A percentile compares a stretch with the other conserved stretches of the same genome.
phyloP scores from a whole-genome alignment of 2,329 filamentous ascomycete species.

The Beauveria caledonica region DNA sequence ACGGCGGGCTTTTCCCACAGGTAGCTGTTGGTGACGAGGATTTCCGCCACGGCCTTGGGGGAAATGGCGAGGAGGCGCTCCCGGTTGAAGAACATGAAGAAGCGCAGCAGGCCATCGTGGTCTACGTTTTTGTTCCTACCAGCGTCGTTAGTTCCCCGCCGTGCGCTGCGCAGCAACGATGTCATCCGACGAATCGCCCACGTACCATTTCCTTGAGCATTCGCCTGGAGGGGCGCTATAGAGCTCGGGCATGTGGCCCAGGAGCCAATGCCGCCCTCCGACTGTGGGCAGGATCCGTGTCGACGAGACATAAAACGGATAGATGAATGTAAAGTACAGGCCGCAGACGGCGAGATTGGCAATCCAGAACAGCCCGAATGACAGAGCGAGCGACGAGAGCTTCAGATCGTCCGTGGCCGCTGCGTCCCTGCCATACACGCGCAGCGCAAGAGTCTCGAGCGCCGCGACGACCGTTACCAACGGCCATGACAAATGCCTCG shows the following conservation, averaged over 20 bases:
- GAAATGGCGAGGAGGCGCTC: conserved; percentile 55
- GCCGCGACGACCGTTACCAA: not conserved
- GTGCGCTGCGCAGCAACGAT: not conserved
- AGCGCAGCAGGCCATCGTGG: conserved; percentile 62
- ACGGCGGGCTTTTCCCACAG: conserved; percentile 57
- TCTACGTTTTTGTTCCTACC: conserved; percentile 51
- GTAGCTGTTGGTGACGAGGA: conserved; percentile 61
- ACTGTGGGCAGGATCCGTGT: conserved; percentile 37
- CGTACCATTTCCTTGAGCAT: conserved; percentile 41
- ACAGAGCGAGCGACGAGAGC: conserved; percentile 20
- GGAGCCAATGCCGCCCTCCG: conserved; percentile 32
- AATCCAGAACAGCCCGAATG: conserved; percentile 29
- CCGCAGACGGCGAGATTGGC: conserved; percentile 18
- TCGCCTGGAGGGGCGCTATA: conserved; percentile 30
- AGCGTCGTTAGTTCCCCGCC: conserved; percentile 24
- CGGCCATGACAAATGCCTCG: not conserved
- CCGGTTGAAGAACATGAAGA: conserved; percentile 51
- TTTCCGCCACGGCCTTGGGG: conserved; percentile 59
- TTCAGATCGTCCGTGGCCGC: not conserved
- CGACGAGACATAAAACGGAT: conserved; percentile 34
- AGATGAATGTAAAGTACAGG: conserved; percentile 31
- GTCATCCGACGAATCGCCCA: too few species aligned
- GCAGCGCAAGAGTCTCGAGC: not conserved
- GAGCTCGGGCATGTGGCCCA: conserved; percentile 40
- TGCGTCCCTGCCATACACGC: not conserved